Base-by-base conservation (phyloP, 805 yeast species). In the Teunomyces aglyptinius region DNA sequence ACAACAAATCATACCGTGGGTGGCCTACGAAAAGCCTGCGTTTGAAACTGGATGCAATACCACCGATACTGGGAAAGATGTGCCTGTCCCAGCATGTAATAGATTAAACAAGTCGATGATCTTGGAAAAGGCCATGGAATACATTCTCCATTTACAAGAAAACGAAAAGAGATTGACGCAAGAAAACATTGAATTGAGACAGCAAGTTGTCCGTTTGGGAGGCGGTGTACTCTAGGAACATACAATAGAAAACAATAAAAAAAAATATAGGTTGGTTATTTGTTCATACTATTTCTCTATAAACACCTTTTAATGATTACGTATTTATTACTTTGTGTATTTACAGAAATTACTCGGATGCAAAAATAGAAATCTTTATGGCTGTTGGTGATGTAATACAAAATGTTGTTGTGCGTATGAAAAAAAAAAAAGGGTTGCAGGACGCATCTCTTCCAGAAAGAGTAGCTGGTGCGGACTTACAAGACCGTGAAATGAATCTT, bases 1-100 rank as follows among this genome's bases (percentile, higher is more conserved):
- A 45, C 87, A 83, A 58, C 77, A 76, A 55, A 71, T 84, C 19
- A 83, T 85, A 29, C 90, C 90, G 10, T 79, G 85, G 81, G 79
- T 83, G 44, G 78, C 83, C 3, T 64, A 71, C 42, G 86, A 82
- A 49, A 78, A 78, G 51, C 78, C 85, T 2, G 85, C 86, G 0
- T 82, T 82, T 58, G 85, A 79, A 55, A 73, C 76, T 12, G 66
- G 64, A 10, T 12, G 20, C 26, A 26, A 38, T 8, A 52, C 45
- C 20, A 13, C 5, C n/a, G 22, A 20, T 29, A 11, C 6, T 16
- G 46, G 43, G 19, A 56, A 57, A 8, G 46, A 47, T 13, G 45
- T 42, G 10, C 22, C 33, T 31, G 50, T 34, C 5, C 47, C 42
- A 12, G 40, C 29, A 22, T 15, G 50, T 33, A 33, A 78, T 22